Percentiles rank a stretch among this genome's conserved stretches.
Conservation (phyloP, 2,329 filamentous ascomycete genomes). For the Phialophora macrospora region DNA sequence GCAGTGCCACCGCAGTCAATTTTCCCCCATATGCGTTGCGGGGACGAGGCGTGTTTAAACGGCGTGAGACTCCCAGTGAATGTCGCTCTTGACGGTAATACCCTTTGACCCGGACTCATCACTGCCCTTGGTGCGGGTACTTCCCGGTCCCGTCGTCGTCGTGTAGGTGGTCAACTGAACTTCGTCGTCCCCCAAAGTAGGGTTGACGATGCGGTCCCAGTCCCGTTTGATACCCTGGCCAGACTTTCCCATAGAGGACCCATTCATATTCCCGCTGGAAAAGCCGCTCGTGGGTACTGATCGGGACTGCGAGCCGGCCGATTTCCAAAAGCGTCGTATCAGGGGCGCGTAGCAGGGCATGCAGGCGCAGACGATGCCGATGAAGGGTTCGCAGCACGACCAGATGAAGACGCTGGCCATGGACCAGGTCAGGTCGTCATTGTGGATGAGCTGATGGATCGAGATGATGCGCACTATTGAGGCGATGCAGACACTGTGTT, state of each 20-base stretch:
- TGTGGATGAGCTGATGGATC: constrained; percentile 18
- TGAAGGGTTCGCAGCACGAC: constrained; percentile 19
- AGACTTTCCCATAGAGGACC: constrained; percentile 13
- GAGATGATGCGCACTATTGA: constrained; percentile 16
- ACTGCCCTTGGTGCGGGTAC: constrained; percentile 17
- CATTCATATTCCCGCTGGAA: constrained; percentile 12
- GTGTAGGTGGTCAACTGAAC: constrained; percentile 14
- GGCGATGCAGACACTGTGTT: constrained; percentile 17
- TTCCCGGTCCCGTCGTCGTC: constrained; percentile 6
- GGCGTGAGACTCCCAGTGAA: constrained; percentile 18
- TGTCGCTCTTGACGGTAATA: constrained; percentile 12
- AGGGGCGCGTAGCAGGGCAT: constrained; percentile 19
- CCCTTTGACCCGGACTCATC: constrained; percentile 15
- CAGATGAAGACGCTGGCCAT: constrained; percentile 20
- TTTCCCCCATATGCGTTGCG: constrained; percentile 11
- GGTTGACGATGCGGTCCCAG: constrained; percentile 20
- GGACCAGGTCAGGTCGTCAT: constrained; percentile 17
- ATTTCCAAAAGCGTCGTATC: constrained; percentile 16
- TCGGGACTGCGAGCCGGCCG: constrained; percentile 16
- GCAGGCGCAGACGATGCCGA: constrained; percentile 20
- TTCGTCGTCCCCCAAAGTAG: constrained; percentile 15
- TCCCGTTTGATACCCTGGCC: constrained; percentile 16
- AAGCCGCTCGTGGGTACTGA: constrained; percentile 17
- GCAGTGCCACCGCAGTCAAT: constrained; percentile 14
- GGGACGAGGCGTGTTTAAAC: constrained; percentile 11